phyloP scores from a whole-genome alignment of 2,329 filamentous ascomycete species.

The Macrophomina phaseolina region DNA sequence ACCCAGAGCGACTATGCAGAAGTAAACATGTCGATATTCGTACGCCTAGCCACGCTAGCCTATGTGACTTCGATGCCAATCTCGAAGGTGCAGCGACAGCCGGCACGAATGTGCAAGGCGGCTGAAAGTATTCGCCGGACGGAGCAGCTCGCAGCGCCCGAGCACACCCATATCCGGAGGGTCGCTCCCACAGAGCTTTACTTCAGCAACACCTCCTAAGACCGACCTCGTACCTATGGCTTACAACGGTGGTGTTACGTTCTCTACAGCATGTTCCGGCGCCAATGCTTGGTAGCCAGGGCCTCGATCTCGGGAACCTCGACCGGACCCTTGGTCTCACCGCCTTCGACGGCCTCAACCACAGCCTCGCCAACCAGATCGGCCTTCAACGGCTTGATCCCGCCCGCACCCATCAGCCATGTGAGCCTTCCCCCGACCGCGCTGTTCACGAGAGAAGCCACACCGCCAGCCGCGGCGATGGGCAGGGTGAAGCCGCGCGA shows the following conservation, averaged over 20 bases:
- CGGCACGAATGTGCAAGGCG: not conserved
- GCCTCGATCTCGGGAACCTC: slow-evolving; percentile 81
- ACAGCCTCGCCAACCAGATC: slow-evolving; percentile 88
- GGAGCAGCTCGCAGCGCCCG: too few species aligned
- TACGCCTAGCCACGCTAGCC: too few species aligned
- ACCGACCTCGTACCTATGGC: not conserved
- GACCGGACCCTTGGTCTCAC: slow-evolving; percentile 73
- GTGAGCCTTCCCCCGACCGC: slow-evolving; percentile 77
- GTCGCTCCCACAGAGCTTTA: too few species aligned
- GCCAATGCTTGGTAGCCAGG: slow-evolving; percentile 82
- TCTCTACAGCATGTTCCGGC: slow-evolving; percentile 79
- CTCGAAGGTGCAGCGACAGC: too few species aligned
- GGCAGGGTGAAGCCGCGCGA: slow-evolving; percentile 83
- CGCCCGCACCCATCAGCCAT: slow-evolving; percentile 79
- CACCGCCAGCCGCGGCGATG: slow-evolving; percentile 77
- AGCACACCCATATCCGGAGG: too few species aligned
- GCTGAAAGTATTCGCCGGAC: too few species aligned
- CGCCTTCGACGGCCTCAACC: slow-evolving; percentile 82
- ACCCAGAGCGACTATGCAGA: too few species aligned
- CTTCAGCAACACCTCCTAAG: not conserved
- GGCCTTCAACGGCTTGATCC: slow-evolving; percentile 83
- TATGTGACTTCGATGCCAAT: too few species aligned
- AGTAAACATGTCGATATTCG: too few species aligned
- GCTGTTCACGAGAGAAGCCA: slow-evolving; percentile 77
- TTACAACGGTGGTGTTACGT: too few species aligned